Evolutionary conservation across 2,329 filamentous ascomycete species (phyloP), one percentile per base, ranked within the genome.

Genomic region (Ceratocystis ficicola): DNA sequence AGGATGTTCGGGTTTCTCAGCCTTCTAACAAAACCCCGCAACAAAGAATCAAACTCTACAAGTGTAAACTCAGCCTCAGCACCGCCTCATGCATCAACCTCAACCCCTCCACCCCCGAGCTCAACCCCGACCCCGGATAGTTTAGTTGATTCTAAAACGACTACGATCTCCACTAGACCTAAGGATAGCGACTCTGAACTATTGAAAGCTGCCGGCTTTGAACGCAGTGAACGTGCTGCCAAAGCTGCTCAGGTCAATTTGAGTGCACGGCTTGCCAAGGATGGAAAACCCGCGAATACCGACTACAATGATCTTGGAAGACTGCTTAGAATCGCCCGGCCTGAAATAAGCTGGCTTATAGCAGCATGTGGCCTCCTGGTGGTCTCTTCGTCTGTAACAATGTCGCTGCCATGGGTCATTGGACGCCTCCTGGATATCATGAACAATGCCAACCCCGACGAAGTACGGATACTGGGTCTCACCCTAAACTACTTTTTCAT

Each of bases 371-470:
- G 88, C 65, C 88, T 96, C 73, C 80, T 99, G 63, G 80, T 99
- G 67, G 81, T 96, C 69, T 96, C 93, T 17, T 97, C 93, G 3
- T 83, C 86, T 63, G 91, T 99, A 70, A 95, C 92, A 66, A 95
- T 99, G 88, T 92, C 90, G 1, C 89, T 99, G 68, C 94, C 94
- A 1, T 96, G 96, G 73, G 95, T 92, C 0, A 95, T 99, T 70
- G 94, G 94, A 66, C 93, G 92, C 73, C 95, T 99, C 69, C 79
- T 99, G 74, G 94, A 99, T 76, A 84, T 94, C 64, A 90, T 93
- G 67, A 65, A 66, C 55, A 67, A 65, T 30, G 95, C 91, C 8
- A 88, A 91, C 72, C 81, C 83, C 50, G 78, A 83, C 7, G 79
- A 80, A 22, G 85, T 88, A 64, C 87, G 84, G 22, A 80, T 97